Percentiles rank a stretch among this genome's conserved stretches.
These are phyloP conservation scores for Fusarium tuaranense DNA, from an alignment of 2,329 filamentous ascomycete species.

Conservation along the genomic window DNA sequence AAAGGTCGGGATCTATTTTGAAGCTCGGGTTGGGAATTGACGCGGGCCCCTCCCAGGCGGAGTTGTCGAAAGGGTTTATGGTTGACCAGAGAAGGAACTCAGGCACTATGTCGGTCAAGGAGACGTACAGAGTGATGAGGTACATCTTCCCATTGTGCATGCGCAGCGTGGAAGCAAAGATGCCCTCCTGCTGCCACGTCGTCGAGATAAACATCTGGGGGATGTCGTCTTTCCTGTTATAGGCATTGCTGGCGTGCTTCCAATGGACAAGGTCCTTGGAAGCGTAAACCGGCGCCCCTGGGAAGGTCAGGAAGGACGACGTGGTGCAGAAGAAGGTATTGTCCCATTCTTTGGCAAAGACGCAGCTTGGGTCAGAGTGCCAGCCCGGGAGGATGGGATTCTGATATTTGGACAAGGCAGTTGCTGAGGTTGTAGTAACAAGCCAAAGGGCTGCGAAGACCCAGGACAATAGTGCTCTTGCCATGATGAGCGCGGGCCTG, in stretches of 20 bases:
- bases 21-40: constrained; percentile 45
- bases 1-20: constrained; percentile 42
- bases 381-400: constrained; percentile 63
- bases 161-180: constrained; percentile 60
- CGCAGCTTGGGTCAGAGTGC: constrained; percentile 60
- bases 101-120: constrained; percentile 42
- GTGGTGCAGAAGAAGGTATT: constrained; percentile 63
- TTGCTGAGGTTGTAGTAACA: too few species aligned
- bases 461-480: too few species aligned
- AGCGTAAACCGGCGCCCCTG: constrained; percentile 63
- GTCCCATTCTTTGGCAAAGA: constrained; percentile 51
- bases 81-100: constrained; percentile 56
- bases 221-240: constrained; percentile 52
- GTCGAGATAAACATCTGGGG: constrained; percentile 49
- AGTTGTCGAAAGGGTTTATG: constrained; percentile 52
- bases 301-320: constrained; percentile 63
- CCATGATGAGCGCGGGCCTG: too few species aligned
- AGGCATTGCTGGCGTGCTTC: constrained; percentile 56
- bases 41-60: constrained; percentile 51
- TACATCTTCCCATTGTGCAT: constrained; percentile 57
- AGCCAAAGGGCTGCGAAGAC: too few species aligned
- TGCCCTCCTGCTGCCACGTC: constrained; percentile 50
- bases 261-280: constrained; percentile 62
- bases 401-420: too few species aligned
- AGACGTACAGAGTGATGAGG: constrained; percentile 55